A percentile compares a stretch with the other conserved stretches of the same genome.
These are phyloP conservation scores for Beauveria rudraprayagi DNA, from an alignment of 2,329 filamentous ascomycete genomes.

Conservation along the genomic window DNA sequence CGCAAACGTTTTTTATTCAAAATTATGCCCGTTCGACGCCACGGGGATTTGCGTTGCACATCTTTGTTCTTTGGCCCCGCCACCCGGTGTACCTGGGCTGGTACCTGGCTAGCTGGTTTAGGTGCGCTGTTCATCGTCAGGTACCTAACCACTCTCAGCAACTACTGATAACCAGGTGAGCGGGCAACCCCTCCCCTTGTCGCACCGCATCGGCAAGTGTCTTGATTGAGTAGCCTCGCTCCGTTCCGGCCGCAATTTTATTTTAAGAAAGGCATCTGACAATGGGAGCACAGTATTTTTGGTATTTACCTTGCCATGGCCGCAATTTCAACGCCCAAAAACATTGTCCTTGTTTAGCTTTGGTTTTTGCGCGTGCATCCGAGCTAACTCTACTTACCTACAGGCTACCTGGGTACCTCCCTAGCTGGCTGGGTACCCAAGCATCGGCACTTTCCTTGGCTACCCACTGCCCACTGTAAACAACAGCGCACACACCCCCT, in stretches of 20 bases:
- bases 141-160: too few relatives aligned
- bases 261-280: background rate
- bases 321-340: background rate
- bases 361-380: too few relatives aligned
- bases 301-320: background rate
- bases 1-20: too few relatives aligned
- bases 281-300: too few relatives aligned
- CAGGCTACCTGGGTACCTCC: too few relatives aligned
- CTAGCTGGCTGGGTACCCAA: too few relatives aligned
- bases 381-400: too few relatives aligned
- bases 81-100: background rate
- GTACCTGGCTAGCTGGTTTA: conserved; percentile 5
- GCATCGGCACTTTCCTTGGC: background rate
- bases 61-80: background rate
- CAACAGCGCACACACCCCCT: background rate
- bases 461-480: background rate
- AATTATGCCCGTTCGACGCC: background rate
- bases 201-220: conserved; percentile 1
- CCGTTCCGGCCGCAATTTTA: background rate
- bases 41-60: background rate
- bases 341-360: too few relatives aligned
- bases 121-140: background rate
- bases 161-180: background rate
- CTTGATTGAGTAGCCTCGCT: background rate
- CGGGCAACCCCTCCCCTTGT: background rate